Conservation (phyloP, 176 grass and related monocot species). For the Ensete glaucum region DNA sequence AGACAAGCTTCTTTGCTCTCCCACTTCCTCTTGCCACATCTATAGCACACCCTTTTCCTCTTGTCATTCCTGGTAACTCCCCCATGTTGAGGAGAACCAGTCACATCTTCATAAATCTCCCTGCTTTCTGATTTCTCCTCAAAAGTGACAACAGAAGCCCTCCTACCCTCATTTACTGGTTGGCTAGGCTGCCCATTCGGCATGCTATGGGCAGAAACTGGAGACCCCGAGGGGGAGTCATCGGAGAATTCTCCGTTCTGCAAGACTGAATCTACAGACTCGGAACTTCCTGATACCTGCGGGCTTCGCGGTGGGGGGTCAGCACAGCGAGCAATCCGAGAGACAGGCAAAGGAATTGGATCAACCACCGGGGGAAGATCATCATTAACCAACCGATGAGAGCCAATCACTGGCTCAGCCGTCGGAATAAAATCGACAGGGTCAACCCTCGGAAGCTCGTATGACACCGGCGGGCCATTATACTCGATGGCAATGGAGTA, state of each 20-base stretch:
- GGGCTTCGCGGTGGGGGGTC: slow-evolving; percentile 5
- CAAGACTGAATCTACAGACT: slow-evolving; percentile 33
- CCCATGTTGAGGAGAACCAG: slow-evolving; percentile 31
- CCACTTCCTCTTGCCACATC: slow-evolving; percentile 85
- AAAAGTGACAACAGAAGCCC: slow-evolving; percentile 57
- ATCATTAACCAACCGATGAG: slow-evolving; percentile 22
- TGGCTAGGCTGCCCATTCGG: slow-evolving; percentile 22
- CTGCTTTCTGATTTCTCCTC: slow-evolving; percentile 45
- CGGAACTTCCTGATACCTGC: slow-evolving; percentile 16
- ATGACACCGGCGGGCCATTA: slow-evolving; percentile 62
- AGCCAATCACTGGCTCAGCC: slow-evolving; percentile 40
- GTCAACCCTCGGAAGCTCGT: slow-evolving; percentile 75
- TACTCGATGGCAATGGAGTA: slow-evolving; percentile 97
- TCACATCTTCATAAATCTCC: slow-evolving; percentile 29
- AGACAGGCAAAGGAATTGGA: slow-evolving; percentile 59
- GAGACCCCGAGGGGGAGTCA: slow-evolving; percentile 37
- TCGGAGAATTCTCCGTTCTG: slow-evolving; percentile 57
- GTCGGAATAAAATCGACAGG: slow-evolving; percentile 69
- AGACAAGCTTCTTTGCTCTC: slow-evolving; percentile 83
- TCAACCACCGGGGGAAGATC: slow-evolving; percentile 39
- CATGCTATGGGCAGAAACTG: slow-evolving; percentile 31
- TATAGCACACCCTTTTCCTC: slow-evolving; percentile 36
- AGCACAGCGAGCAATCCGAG: slow-evolving; percentile 40
- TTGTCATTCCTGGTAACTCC: slow-evolving; percentile 49
- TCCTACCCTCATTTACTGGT: slow-evolving; percentile 27